Percentiles rank a stretch among this genome's conserved stretches.
Conservation (phyloP, 306 rosid species). For the Rubus idaeus region DNA sequence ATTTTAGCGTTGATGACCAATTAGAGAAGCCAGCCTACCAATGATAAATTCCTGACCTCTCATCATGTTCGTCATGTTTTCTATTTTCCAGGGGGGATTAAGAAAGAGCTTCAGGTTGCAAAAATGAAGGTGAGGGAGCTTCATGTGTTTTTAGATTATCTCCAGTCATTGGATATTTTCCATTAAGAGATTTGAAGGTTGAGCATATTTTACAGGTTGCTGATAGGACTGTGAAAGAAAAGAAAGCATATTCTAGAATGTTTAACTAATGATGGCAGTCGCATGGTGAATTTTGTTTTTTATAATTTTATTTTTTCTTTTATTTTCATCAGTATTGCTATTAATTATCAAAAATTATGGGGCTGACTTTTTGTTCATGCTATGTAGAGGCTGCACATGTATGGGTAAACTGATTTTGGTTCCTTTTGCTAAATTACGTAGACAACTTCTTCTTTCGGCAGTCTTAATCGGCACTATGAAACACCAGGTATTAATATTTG, state of each 20-base stretch:
- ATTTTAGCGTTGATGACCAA: background rate
- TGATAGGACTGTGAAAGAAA: slow-evolving; percentile 69
- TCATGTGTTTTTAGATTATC: background rate
- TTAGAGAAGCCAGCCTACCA: background rate
- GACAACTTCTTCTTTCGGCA: slow-evolving; percentile 17
- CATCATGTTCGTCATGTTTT: background rate
- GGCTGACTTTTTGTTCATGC: slow-evolving; percentile 11
- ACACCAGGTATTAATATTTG: slow-evolving; percentile 13
- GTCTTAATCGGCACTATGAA: slow-evolving; percentile 5
- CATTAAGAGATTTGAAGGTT: background rate
- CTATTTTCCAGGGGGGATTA: slow-evolving; percentile 63
- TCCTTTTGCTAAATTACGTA: slow-evolving; percentile 7
- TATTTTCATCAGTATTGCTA: background rate
- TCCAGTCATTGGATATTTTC: background rate
- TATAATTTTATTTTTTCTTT: background rate
- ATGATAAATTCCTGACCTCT: background rate
- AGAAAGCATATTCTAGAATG: slow-evolving; percentile 67
- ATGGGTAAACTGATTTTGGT: slow-evolving; percentile 11
- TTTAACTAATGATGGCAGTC: slow-evolving; percentile 40
- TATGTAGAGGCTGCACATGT: slow-evolving; percentile 16
- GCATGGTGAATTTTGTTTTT: slow-evolving; percentile 23
- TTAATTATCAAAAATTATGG: background rate
- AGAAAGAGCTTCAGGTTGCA: slow-evolving; percentile 66
- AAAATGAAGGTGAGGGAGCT: slow-evolving; percentile 50
- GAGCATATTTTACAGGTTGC: slow-evolving; percentile 47